Conservation (phyloP, 106 monocot species). For the Phalaenopsis equestris region DNA sequence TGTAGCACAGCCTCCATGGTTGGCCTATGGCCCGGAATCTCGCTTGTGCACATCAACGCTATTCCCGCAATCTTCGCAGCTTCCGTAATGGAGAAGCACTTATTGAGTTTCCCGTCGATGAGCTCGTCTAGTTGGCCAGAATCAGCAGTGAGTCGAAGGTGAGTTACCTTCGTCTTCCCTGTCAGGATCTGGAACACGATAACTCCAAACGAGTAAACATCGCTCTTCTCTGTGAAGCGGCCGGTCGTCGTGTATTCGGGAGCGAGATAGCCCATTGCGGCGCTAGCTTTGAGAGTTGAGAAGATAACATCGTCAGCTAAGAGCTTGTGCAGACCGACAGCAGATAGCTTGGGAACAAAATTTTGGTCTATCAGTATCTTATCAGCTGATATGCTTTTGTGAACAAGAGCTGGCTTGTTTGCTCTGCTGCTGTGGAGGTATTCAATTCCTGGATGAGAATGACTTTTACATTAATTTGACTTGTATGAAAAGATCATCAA, state of each 20-base stretch:
- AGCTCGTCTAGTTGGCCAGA: conserved; percentile 39
- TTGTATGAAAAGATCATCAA: background rate
- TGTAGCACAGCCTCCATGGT: conserved; percentile 42
- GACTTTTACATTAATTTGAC: background rate
- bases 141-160: conserved; percentile 24
- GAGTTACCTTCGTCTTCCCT: conserved; percentile 36
- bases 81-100: conserved; percentile 40
- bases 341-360: conserved; percentile 50
- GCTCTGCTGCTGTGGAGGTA: conserved; percentile 49
- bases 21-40: conserved; percentile 46
- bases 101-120: conserved; percentile 40
- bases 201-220: conserved; percentile 70
- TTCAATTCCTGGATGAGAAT: conserved; percentile 44
- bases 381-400: conserved; percentile 70
- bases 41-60: conserved; percentile 49
- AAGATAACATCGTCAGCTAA: conserved; percentile 62
- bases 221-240: conserved; percentile 66
- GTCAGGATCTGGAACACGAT: conserved; percentile 52
- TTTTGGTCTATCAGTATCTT: conserved; percentile 52
- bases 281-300: conserved; percentile 63
- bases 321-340: conserved; percentile 60
- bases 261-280: conserved; percentile 61
- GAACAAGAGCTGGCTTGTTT: conserved; percentile 57
- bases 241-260: conserved; percentile 58
- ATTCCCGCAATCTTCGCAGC: conserved; percentile 47